Percentiles rank a stretch among this genome's conserved stretches.
These are phyloP conservation scores for Cornus controversa DNA, from an alignment of 148 eudicot species.

Conservation along the genomic window DNA sequence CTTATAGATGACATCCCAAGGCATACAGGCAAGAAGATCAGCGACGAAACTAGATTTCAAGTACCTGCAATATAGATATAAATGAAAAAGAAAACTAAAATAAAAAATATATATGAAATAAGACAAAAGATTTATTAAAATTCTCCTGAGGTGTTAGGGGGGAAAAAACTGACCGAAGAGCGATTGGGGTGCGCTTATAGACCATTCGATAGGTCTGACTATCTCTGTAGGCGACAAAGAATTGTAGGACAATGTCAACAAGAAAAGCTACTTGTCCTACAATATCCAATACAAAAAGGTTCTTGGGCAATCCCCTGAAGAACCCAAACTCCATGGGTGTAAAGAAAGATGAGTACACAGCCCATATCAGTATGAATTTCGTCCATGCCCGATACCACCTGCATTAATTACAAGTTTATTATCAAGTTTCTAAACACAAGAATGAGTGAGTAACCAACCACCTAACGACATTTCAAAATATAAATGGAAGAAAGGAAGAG, in stretches of 20 bases:
- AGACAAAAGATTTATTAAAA: neutral
- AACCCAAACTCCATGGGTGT: conserved; percentile 97
- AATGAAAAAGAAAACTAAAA: neutral
- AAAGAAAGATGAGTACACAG: conserved; percentile 79
- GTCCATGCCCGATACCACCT: conserved; percentile 86
- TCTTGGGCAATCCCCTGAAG: conserved; percentile 78
- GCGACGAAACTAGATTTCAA: conserved; percentile 69
- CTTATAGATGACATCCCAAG: conserved; percentile 92
- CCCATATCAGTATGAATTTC: conserved; percentile 73
- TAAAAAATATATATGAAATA: neutral
- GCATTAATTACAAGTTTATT: conserved; percentile 24
- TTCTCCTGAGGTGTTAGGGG: neutral
- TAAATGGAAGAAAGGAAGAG: neutral
- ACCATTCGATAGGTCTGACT: conserved; percentile 68
- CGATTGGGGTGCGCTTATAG: conserved; percentile 57
- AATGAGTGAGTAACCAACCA: no score
- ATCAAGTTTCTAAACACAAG: neutral
- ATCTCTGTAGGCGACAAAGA: conserved; percentile 89
- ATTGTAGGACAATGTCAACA: conserved; percentile 68
- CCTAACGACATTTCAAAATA: neutral
- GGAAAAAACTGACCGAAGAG: conserved; percentile 50
- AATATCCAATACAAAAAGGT: conserved; percentile 73
- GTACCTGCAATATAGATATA: conserved; percentile 48
- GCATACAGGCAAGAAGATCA: conserved; percentile 83
- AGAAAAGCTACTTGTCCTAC: conserved; percentile 81